These are phyloP conservation scores for Pythium angustatum DNA, from an alignment of 352 stramenopile species.

Conservation along the genomic window DNA sequence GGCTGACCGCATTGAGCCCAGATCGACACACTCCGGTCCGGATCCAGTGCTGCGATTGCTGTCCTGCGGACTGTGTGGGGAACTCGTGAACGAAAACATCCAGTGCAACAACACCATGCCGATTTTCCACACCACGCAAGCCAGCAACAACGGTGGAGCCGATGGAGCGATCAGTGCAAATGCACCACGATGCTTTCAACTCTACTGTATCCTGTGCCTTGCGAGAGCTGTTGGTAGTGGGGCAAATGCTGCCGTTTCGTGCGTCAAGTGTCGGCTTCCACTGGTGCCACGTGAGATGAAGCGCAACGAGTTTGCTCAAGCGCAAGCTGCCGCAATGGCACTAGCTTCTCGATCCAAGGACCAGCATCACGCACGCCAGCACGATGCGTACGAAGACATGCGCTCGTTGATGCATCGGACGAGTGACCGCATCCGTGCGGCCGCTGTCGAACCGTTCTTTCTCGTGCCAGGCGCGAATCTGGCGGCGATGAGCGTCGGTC, in stretches of 20 bases:
- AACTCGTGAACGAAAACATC: constrained; percentile 73
- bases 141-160: neutral
- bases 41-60: constrained; percentile 54
- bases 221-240: constrained; percentile 33
- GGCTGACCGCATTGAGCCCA: neutral
- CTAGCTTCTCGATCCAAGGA: constrained; percentile 28
- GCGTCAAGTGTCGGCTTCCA: constrained; percentile 52
- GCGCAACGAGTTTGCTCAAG: constrained; percentile 63
- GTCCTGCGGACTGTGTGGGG: constrained; percentile 71
- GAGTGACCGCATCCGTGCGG: constrained; percentile 38
- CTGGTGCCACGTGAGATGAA: constrained; percentile 48
- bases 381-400: constrained; percentile 50
- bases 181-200: constrained; percentile 42
- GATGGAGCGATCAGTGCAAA: neutral
- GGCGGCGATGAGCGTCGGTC: constrained; percentile 58
- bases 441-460: constrained; percentile 49
- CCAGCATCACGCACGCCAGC: constrained; percentile 6
- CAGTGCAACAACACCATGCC: constrained; percentile 44
- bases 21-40: constrained; percentile 37
- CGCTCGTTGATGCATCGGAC: constrained; percentile 39
- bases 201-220: constrained; percentile 72
- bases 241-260: constrained; percentile 30
- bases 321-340: constrained; percentile 54
- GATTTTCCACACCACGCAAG: neutral
- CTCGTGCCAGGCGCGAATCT: constrained; percentile 57